phyloP scores from a whole-genome alignment of 768 basidiomycete genomes.

The Lentinula sp. region DNA sequence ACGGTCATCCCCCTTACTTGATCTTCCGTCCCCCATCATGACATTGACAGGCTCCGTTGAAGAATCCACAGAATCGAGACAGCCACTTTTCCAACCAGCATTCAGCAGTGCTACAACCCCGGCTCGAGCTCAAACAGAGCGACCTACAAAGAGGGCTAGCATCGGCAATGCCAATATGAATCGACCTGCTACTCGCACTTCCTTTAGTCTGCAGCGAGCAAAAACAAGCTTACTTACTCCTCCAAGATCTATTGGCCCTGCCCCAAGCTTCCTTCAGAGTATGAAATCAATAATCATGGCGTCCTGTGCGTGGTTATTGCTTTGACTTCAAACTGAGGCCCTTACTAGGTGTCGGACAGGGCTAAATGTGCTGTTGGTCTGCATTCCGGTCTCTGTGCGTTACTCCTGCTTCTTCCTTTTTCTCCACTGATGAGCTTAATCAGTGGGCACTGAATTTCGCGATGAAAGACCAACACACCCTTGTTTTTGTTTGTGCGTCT shows the following conservation, averaged over 20 bases:
- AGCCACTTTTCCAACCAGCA: not conserved
- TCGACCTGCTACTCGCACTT: not conserved
- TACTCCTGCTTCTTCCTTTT: not conserved
- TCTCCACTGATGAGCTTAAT: not conserved
- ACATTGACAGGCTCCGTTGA: not conserved
- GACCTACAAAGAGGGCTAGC: not conserved
- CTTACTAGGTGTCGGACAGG: constrained; percentile 28
- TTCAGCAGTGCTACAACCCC: not conserved
- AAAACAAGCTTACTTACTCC: constrained; percentile 30
- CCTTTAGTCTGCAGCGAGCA: constrained; percentile 12
- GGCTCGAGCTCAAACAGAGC: not conserved
- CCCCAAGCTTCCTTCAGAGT: constrained; percentile 42
- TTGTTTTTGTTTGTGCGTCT: constrained; percentile 68
- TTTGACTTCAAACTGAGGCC: not conserved
- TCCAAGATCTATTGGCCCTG: constrained; percentile 27
- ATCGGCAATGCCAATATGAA: not conserved
- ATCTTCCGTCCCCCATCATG: not conserved
- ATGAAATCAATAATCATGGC: constrained; percentile 46
- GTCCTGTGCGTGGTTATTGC: constrained; percentile 40
- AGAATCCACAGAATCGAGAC: not conserved
- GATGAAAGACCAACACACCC: constrained; percentile 41
- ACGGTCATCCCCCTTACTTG: not conserved
- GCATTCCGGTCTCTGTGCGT: constrained; percentile 65
- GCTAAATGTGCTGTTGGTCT: constrained; percentile 65
- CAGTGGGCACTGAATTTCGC: constrained; percentile 75